These are phyloP conservation scores for Alternaria sp. DNA, from an alignment of 2,329 filamentous ascomycete genomes.

Conservation along the genomic window DNA sequence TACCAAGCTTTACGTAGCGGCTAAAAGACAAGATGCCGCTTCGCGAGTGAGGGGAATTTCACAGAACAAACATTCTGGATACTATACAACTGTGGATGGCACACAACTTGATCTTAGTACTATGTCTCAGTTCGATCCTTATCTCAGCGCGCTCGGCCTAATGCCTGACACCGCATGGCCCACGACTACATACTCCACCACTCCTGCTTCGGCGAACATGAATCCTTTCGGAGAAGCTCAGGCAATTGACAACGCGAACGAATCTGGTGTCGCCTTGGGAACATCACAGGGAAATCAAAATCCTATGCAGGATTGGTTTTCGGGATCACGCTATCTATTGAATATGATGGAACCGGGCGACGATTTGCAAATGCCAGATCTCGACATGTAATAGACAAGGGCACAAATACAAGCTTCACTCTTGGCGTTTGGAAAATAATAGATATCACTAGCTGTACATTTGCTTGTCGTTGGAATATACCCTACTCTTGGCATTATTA, in stretches of 20 bases:
- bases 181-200: conserved; percentile 13
- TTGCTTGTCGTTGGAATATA: background rate
- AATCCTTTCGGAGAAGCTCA: conserved; percentile 17
- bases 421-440: background rate
- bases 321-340: conserved; percentile 71
- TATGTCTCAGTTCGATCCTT: conserved; percentile 65
- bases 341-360: conserved; percentile 66
- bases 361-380: conserved; percentile 54
- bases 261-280: conserved; percentile 13
- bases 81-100: conserved; percentile 22
- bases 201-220: conserved; percentile 11
- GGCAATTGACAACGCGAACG: background rate
- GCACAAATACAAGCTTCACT: background rate
- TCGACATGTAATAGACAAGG: conserved; percentile 16
- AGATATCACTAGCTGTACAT: background rate
- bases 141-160: conserved; percentile 69
- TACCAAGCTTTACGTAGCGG: conserved; percentile 68
- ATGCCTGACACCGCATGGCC: conserved; percentile 55
- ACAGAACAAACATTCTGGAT: conserved; percentile 14
- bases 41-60: conserved; percentile 9
- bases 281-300: conserved; percentile 49
- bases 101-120: conserved; percentile 32
- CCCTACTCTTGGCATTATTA: background rate
- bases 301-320: conserved; percentile 69
- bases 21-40: conserved; percentile 58